Percentiles rank a stretch among this genome's conserved stretches.
Conservation (phyloP, 352 stramenopile genomes). For the Phytophthora aleatoria region DNA sequence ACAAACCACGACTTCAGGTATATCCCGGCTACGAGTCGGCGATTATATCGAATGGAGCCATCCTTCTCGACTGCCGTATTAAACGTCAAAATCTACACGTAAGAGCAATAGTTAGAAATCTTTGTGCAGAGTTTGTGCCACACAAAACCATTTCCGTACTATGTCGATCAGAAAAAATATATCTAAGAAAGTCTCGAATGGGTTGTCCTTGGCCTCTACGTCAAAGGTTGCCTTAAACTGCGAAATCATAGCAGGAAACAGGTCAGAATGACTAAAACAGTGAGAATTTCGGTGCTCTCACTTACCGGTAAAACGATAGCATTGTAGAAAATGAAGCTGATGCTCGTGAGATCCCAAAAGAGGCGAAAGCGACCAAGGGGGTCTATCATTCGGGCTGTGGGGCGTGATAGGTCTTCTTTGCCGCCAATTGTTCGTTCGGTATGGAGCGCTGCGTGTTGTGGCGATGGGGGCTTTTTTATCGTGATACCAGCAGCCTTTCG, state of each 20-base stretch:
- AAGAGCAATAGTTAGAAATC: not conserved
- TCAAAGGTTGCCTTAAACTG: conserved; percentile 76
- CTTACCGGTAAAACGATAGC: conserved; percentile 65
- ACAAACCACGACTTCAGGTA: conserved; percentile 61
- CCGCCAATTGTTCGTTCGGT: conserved; percentile 38
- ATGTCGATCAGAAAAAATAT: conserved; percentile 72
- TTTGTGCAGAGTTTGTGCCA: no score
- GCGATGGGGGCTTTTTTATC: conserved; percentile 14
- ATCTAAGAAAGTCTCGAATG: conserved; percentile 59
- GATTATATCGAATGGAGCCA: conserved; percentile 52
- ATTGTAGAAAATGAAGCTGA: conserved; percentile 80
- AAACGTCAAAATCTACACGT: conserved; percentile 52
- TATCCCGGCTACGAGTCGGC: conserved; percentile 33
- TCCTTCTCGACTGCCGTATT: conserved; percentile 62
- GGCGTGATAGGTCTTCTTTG: conserved; percentile 29
- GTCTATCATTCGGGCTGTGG: conserved; percentile 54
- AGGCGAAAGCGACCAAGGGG: conserved; percentile 64
- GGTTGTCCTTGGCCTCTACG: conserved; percentile 30
- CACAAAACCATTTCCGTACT: conserved; percentile 30
- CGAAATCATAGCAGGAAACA: not conserved
- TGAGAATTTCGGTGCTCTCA: not conserved
- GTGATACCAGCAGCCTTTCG: conserved; percentile 24
- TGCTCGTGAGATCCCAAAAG: conserved; percentile 69
- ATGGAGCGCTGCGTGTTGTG: conserved; percentile 27
- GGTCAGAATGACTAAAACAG: conserved; percentile 2